phyloP scores from a whole-genome alignment of 768 basidiomycete genomes.

The Kwoniella bestiolae region DNA sequence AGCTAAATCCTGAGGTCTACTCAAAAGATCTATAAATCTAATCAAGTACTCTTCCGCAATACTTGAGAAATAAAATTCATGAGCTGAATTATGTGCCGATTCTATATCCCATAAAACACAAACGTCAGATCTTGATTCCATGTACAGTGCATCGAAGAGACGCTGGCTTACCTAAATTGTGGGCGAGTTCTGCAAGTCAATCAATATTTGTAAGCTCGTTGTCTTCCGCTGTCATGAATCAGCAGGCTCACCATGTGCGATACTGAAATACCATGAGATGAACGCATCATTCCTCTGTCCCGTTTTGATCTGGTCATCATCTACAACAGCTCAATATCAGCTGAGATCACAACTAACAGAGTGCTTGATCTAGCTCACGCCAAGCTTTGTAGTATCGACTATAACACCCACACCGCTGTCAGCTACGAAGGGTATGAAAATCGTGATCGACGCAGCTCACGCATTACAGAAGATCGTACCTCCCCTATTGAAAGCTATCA shows the following conservation, averaged over 20 bases:
- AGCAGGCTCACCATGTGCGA: conserved; percentile 70
- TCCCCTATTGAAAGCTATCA: conserved; percentile 91
- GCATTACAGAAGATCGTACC: conserved; percentile 84
- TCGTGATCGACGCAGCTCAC: conserved; percentile 39
- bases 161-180: conserved; percentile 43
- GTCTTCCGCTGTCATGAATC: background rate
- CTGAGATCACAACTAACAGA: no score
- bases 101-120: conserved; percentile 18
- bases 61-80: conserved; percentile 92
- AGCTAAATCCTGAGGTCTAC: conserved; percentile 12
- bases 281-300: conserved; percentile 69
- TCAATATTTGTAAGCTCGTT: background rate
- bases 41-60: conserved; percentile 70
- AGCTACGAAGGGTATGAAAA: no score
- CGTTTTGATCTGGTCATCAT: conserved; percentile 69
- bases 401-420: conserved; percentile 1
- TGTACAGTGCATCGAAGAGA: background rate
- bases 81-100: conserved; percentile 77
- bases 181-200: conserved; percentile 31
- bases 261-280: conserved; percentile 87
- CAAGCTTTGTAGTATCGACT: conserved; percentile 80
- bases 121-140: background rate
- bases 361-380: conserved; percentile 72
- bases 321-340: no score
- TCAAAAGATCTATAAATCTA: conserved; percentile 41